Conservation (phyloP, 257 asterid genomes). For the Buddleja alternifolia region DNA sequence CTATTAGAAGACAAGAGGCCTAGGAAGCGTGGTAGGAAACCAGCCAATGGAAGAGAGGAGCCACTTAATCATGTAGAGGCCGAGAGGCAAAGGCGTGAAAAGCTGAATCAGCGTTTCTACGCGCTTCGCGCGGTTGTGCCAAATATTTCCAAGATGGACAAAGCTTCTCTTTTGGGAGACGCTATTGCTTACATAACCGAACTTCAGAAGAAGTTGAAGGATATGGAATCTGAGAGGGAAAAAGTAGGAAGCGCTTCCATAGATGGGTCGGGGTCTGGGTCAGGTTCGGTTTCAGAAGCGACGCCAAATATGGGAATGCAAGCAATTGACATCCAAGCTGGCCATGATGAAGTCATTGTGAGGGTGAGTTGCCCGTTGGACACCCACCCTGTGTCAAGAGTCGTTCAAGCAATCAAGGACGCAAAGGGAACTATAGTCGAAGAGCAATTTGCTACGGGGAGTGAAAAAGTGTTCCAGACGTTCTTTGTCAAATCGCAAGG, state of each 20-base stretch:
- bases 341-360: slow-evolving; percentile 49
- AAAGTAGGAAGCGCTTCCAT: too few species aligned
- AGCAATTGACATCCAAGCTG: slow-evolving; percentile 49
- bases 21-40: slow-evolving; percentile 87
- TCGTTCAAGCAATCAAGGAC: slow-evolving; percentile 57
- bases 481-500: slow-evolving; percentile 66
- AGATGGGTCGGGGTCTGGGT: too few species aligned
- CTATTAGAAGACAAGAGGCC: slow-evolving; percentile 65
- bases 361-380: slow-evolving; percentile 65
- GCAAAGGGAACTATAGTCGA: slow-evolving; percentile 60
- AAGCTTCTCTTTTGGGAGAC: slow-evolving; percentile 92
- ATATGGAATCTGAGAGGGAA: slow-evolving; percentile 68
- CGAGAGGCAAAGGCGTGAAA: slow-evolving; percentile 88
- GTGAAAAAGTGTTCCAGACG: slow-evolving; percentile 69
- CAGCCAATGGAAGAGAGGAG: slow-evolving; percentile 91
- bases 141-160: slow-evolving; percentile 90
- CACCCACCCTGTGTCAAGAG: slow-evolving; percentile 60
- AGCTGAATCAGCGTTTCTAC: slow-evolving; percentile 87
- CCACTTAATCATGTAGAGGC: slow-evolving; percentile 95
- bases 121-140: slow-evolving; percentile 93
- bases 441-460: slow-evolving; percentile 54
- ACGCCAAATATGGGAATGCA: slow-evolving; percentile 35
- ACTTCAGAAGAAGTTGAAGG: slow-evolving; percentile 79
- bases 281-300: slow-evolving; percentile 40
- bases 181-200: slow-evolving; percentile 94